Evolutionary conservation across 1,284 basidiomycete species (phyloP), one percentile per base, ranked within the genome.

Genomic region (Puccinia triticina): DNA sequence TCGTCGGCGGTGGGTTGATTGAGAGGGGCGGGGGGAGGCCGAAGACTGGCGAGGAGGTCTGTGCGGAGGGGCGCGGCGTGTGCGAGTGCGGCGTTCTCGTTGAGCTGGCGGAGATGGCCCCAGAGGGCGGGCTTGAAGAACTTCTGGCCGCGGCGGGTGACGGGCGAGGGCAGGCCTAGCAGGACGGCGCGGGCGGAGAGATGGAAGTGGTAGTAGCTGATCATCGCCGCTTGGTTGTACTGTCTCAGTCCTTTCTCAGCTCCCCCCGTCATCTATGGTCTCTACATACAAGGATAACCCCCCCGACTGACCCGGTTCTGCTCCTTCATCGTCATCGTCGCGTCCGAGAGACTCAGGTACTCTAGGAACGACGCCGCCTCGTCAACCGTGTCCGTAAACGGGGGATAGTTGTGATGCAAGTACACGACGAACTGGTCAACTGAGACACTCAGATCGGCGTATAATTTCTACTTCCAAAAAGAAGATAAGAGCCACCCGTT

Each of bases 321-420:
- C 7, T 61, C 46, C 23, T 73, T 72, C 16, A 84, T 76, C 2
- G 71, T 37, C 18, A 86, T 90, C 86, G 92, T 92, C 0, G 91
- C 89, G 86, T 98, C 96, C 0, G 92, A 90, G 88, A 90, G 91
- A 84, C 94, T 96, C 78, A 98, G 88, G 86, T 91, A 91, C 46
- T 98, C 95, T 29, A 91, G 88, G 1, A 95, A 87, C 0, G 88
- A 89, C 1, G 90, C 90, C 83, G 92, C 92, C 83, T 98, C 89
- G 4, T 96, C 93, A 0, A 96, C 86, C 37, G 92, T 91, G 57
- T 90, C 88, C 85, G 93, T 94, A 86, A 94, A 99, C 77, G 92
- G 91, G 0, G 92, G 90, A 84, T 95, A 94, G 86, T 98, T 98
- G 86, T 98, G 95, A 84, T 98, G 95, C 2, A 96, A 89, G 87